Evolutionary conservation across 805 yeast genomes (phyloP), one percentile per base, ranked within the genome.

Genomic region (Lipomyces mesembrius): DNA sequence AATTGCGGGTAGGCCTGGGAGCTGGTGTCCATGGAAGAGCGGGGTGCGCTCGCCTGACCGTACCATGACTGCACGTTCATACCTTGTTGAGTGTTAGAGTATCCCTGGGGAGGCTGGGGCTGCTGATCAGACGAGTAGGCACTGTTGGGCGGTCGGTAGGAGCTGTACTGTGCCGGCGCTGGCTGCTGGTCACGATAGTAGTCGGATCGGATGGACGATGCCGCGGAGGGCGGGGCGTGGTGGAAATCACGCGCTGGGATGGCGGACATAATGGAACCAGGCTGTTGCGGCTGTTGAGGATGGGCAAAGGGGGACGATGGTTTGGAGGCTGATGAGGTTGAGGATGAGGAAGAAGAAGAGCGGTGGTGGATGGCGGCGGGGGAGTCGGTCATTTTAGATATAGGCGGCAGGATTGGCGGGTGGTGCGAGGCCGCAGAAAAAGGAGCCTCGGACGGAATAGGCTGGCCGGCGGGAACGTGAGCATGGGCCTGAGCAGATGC

Each of bases 311-410:
- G 34, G n/a, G 55, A 29, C 55, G 55, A 52, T 49, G 61, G n/a
- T 29, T 49, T 43, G n/a, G 56, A 34, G 5, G 59, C 49, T 22
- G 25, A 35, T 52, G 27, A 25, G 29, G 55, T 22, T 52, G 55
- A 25, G 27, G 55, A 25, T 52, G 55, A 52, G 12, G 34, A 52
- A 14, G 55, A 22, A 1, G 55, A 52, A 65, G 46, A 71, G 75
- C n/a, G 64, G 72, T 3, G 59, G 34, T 11, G 17, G 9, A 29
- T 14, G 72, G 70, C 20, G 63, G 60, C 12, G 46, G 66, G 56
- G n/a, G 66, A 57, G 60, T 64, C 64, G 52, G 68, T 61, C 62
- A 65, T 57, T 60, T 61, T 61, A 59, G 68, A 61, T 39, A 65
- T 61, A 34, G 68, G 68, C 59, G 68, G 68, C 65, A 65, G 59